Evolutionary conservation across 2,329 filamentous ascomycete species (phyloP).

Genomic region (Arthroderma sp.): DNA sequence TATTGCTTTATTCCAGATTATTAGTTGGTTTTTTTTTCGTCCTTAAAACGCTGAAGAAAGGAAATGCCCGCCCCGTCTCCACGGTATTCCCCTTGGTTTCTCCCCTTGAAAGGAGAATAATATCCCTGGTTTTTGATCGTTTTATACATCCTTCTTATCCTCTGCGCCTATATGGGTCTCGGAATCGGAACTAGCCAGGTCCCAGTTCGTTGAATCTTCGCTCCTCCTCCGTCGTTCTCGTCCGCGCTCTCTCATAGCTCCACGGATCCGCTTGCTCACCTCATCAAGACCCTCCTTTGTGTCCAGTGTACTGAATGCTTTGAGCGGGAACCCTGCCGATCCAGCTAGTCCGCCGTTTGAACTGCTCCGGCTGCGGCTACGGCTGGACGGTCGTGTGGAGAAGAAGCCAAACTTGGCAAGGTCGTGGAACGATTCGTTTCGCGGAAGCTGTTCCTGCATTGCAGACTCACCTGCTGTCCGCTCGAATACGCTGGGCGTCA

Average conservation of each 20-base stretch:
- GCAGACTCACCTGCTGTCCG: background rate
- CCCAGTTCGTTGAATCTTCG: slow-evolving; percentile 28
- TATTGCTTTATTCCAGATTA: no score
- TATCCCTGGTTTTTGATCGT: no score
- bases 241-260: slow-evolving; percentile 70
- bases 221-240: slow-evolving; percentile 43
- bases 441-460: slow-evolving; percentile 46
- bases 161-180: slow-evolving; percentile 24
- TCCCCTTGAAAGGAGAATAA: no score
- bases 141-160: slow-evolving; percentile 22
- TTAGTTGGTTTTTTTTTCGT: no score
- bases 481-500: background rate
- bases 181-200: slow-evolving; percentile 26
- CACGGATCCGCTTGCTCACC: slow-evolving; percentile 69
- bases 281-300: slow-evolving; percentile 63
- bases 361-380: slow-evolving; percentile 51
- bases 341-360: slow-evolving; percentile 52
- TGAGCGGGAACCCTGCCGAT: slow-evolving; percentile 50
- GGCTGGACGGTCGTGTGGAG: slow-evolving; percentile 71
- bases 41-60: no score
- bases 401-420: slow-evolving; percentile 81
- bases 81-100: no score
- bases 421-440: slow-evolving; percentile 89
- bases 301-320: slow-evolving; percentile 54
- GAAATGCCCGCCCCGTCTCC: no score